Conservation (phyloP, 495 filamentous ascomycete species). For the Rusavskia elegans region DNA sequence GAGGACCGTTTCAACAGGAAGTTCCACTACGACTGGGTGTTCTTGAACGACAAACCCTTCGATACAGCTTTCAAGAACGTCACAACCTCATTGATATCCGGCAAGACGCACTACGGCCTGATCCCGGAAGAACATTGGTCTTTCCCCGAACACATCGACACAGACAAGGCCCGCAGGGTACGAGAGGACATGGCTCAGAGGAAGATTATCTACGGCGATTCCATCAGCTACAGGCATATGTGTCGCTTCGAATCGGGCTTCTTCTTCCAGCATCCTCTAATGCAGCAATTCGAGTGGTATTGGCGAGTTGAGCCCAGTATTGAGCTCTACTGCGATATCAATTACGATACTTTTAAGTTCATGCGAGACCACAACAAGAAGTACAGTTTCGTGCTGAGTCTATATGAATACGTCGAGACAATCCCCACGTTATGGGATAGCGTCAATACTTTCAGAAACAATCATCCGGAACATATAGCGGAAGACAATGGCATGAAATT, state of each 20-base stretch:
- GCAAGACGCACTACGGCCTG: slow-evolving; percentile 73
- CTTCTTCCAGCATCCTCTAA: slow-evolving; percentile 73
- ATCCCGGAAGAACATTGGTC: slow-evolving; percentile 83
- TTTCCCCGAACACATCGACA: slow-evolving; percentile 72
- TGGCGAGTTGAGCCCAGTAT: slow-evolving; percentile 86
- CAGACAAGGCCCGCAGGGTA: slow-evolving; percentile 65
- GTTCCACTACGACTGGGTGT: slow-evolving; percentile 98
- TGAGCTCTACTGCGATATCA: slow-evolving; percentile 72
- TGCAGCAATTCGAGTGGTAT: slow-evolving; percentile 82
- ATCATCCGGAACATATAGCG: slow-evolving; percentile 74
- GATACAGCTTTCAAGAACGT: slow-evolving; percentile 84
- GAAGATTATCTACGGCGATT: slow-evolving; percentile 93
- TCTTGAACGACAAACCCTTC: slow-evolving; percentile 90
- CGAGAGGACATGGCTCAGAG: slow-evolving; percentile 69
- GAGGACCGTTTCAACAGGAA: slow-evolving; percentile 95
- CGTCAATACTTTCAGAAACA: slow-evolving; percentile 76
- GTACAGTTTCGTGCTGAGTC: slow-evolving; percentile 75
- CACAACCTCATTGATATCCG: slow-evolving; percentile 76
- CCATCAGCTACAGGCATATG: slow-evolving; percentile 83
- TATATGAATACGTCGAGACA: slow-evolving; percentile 92
- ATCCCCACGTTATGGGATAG: slow-evolving; percentile 94
- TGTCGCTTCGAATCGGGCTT: slow-evolving; percentile 88
- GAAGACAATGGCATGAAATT: slow-evolving; percentile 79
- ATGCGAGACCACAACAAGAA: slow-evolving; percentile 83
- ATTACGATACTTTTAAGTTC: slow-evolving; percentile 70